Evolutionary conservation across 108 stramenopile species (phyloP), one percentile per base, ranked within the genome.

Genomic region (Thalassiosira profunda): DNA sequence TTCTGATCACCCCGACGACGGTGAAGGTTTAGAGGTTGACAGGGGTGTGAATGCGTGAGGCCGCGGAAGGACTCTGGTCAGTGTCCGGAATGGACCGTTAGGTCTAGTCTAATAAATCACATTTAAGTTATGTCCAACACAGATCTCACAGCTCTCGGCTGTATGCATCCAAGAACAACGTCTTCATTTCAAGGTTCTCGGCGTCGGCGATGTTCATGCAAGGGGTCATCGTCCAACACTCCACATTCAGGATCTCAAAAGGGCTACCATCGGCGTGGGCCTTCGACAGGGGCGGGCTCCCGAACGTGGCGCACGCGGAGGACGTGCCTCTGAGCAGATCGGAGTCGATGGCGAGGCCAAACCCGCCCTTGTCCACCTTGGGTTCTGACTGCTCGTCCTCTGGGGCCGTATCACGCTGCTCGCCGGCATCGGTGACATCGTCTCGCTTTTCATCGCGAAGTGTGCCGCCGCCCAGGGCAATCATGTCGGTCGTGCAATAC

Each of bases 141-240:
- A 17, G 11, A 58, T 38, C 5, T 43, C 30, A 29, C 20, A 44
- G 43, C 0, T 41, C 64, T 52, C 35, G 28, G 36, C 15, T 51
- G 17, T 68, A 69, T 3, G 62, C 21, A 29, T 77, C 62, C 53
- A 88, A 67, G 51, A 88, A 93, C 58, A 82, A 81, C 51, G 76
- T 73, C 15, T 61, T 88, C 89, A 90, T 87, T 61, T 93, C 92
- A 63, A 90, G 23, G 48, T 73, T 70, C 44, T 90, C 87, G 0
- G 89, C 89, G 8, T 82, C 54, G 8, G 67, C 70, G 15, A 90
- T 70, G 20, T 64, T 69, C 23, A 33, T 53, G 45, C 86, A 85
- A 0, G 92, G 87, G n/a, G 92, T 90, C 48, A 90, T 74, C 20
- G 89, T 89, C 92, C 92, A 93, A 10, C 84, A 79, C 60, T 93